Evolutionary conservation across 768 basidiomycete genomes (phyloP), one percentile per base, ranked within the genome.

Genomic region (Hortiboletus campestris): DNA sequence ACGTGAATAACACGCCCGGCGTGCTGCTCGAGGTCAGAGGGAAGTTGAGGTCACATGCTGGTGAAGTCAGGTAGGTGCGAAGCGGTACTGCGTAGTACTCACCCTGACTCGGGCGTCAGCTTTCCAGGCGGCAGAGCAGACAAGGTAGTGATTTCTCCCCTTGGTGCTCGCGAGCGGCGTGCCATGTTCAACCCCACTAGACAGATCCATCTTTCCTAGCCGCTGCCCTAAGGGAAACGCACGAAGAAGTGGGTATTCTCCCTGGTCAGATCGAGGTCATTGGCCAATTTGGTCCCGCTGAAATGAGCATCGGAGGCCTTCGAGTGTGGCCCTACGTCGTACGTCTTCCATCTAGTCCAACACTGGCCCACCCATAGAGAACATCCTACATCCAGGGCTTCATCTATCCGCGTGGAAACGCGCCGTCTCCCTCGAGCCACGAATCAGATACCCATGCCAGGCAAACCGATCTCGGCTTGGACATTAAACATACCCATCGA

Each of bases 321-420:
- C 71, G 78, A 16, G 90, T 91, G 10, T 89, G 85, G 84, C 88
- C 89, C 28, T 87, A 82, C 63, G 84, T 91, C 45, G 89, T 91
- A 71, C 74, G 84, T 78, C 43, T 6, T n/a, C 40, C 28, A 39
- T 46, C 35, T 45, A 16, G 34, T 29, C 29, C 31, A 10, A 16
- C 43, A 1, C 44, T 41, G 2, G 3, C 13, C 31, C 1, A 20
- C 39, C 45, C 44, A 17, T 12, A 12, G 28, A 36, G 16, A 53
- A 14, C 40, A 13, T 29, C 17, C 6, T 13, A 25, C 9, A n/a
- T 39, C 20, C 55, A 69, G 80, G 80, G 78, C 4, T 80, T 79
- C 49, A 53, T 80, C 31, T n/a, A 61, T 31, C 71, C 73, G 40
- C 52, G n/a, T 17, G 38, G n/a, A 44, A 17, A 25, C 22, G 17